These are phyloP conservation scores for Mollisiaceae sp. DNA, from an alignment of 2,329 filamentous ascomycete species.

Conservation along the genomic window DNA sequence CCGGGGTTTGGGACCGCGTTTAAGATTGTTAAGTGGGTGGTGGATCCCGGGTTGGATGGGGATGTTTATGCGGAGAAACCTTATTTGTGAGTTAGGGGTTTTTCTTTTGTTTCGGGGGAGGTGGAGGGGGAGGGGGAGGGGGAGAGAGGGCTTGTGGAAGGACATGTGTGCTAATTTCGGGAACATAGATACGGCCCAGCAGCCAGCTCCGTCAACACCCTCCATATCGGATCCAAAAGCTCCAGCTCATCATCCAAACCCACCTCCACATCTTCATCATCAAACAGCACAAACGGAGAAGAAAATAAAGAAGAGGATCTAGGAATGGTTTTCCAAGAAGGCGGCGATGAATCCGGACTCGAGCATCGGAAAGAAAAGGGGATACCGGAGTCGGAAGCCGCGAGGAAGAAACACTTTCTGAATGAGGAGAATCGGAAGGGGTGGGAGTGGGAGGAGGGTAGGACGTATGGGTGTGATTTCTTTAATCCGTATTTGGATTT, in stretches of 20 bases:
- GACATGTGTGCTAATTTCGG: background rate
- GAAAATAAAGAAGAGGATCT: slow-evolving; percentile 31
- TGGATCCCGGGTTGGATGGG: slow-evolving; percentile 89
- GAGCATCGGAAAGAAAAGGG: slow-evolving; percentile 46
- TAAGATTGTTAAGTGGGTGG: slow-evolving; percentile 84
- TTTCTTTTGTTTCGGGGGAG: background rate
- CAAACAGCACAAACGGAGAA: slow-evolving; percentile 19
- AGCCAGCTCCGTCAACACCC: slow-evolving; percentile 41
- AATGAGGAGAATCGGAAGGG: slow-evolving; percentile 56
- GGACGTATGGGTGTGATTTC: slow-evolving; percentile 73
- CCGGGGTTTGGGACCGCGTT: slow-evolving; percentile 86
- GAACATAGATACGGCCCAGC: too few relatives aligned
- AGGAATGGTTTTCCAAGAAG: slow-evolving; percentile 40
- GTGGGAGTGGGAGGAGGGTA: slow-evolving; percentile 66
- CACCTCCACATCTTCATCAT: slow-evolving; percentile 7
- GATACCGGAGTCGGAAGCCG: slow-evolving; percentile 48
- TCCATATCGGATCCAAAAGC: slow-evolving; percentile 64
- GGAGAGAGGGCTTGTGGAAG: background rate
- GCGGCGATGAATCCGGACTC: slow-evolving; percentile 51
- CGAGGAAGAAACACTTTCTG: slow-evolving; percentile 66
- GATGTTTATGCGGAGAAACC: slow-evolving; percentile 88
- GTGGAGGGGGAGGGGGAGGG: background rate
- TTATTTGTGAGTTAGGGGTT: slow-evolving; percentile 48
- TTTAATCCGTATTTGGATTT: slow-evolving; percentile 95
- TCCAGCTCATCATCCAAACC: slow-evolving; percentile 4